A percentile compares a stretch with the other conserved stretches of the same genome.
Evolutionary conservation across 2,329 filamentous ascomycete species (phyloP).

Genomic region (Ophiostoma sp.): DNA sequence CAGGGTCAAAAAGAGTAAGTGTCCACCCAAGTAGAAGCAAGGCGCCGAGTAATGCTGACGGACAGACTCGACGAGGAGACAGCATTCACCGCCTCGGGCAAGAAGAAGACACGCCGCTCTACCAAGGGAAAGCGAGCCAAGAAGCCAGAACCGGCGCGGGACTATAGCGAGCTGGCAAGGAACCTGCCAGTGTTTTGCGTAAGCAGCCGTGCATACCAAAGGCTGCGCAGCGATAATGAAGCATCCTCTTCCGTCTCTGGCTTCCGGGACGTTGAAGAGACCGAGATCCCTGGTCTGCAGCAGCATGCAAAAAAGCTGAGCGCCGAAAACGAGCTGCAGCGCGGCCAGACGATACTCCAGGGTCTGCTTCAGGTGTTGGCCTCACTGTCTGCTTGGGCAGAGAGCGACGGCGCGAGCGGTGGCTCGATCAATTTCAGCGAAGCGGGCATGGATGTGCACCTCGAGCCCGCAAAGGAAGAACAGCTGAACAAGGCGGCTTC

Average conservation of each 20-base stretch:
- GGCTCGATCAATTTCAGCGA: background rate
- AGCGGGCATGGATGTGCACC: background rate
- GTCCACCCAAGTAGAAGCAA: background rate
- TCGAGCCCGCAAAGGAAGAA: background rate
- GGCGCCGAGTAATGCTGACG: background rate
- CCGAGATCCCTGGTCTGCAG: background rate
- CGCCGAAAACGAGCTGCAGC: background rate
- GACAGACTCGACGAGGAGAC: background rate
- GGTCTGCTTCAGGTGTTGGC: background rate
- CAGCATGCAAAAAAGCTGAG: background rate
- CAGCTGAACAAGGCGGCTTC: background rate
- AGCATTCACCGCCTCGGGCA: background rate
- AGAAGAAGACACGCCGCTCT: background rate
- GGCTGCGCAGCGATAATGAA: background rate
- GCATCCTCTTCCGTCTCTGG: background rate
- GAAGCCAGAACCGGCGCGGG: background rate
- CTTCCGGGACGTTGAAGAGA: background rate
- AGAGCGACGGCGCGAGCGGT: background rate
- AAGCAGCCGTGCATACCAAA: background rate
- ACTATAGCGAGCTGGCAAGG: background rate
- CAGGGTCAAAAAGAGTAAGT: constrained; percentile 3
- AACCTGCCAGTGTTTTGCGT: constrained; percentile 4
- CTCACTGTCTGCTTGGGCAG: background rate
- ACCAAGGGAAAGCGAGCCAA: background rate
- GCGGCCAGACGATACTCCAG: background rate